phyloP scores from a whole-genome alignment of 352 stramenopile species.

The Globisporangium heterothallicum region DNA sequence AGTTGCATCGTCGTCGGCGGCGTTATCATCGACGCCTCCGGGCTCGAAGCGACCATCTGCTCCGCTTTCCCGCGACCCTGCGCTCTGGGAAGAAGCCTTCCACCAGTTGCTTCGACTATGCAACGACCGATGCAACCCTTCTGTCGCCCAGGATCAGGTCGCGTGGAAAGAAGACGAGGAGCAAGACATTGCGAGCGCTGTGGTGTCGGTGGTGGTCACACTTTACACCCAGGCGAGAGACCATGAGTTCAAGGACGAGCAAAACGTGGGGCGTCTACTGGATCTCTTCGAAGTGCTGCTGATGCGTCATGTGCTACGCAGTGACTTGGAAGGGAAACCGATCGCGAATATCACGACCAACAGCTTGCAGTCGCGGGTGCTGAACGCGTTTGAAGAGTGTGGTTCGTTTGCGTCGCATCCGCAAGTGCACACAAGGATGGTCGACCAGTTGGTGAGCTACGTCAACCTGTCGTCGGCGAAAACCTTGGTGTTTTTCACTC shows the following conservation, averaged over 20 bases:
- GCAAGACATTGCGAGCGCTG: slow-evolving; percentile 70
- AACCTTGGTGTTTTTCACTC: slow-evolving; percentile 72
- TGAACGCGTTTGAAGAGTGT: slow-evolving; percentile 84
- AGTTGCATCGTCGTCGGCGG: slow-evolving; percentile 20
- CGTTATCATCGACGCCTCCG: background rate
- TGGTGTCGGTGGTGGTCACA: slow-evolving; percentile 70
- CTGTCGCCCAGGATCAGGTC: slow-evolving; percentile 9
- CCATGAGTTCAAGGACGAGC: slow-evolving; percentile 62
- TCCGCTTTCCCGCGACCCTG: slow-evolving; percentile 33
- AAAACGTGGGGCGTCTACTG: slow-evolving; percentile 59
- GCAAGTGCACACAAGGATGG: slow-evolving; percentile 49
- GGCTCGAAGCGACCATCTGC: slow-evolving; percentile 15
- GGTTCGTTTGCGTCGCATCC: slow-evolving; percentile 58
- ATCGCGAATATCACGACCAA: slow-evolving; percentile 73
- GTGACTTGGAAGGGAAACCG: slow-evolving; percentile 19
- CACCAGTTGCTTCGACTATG: slow-evolving; percentile 50
- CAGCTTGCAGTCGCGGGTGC: slow-evolving; percentile 72
- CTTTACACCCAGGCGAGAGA: slow-evolving; percentile 73
- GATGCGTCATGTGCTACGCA: slow-evolving; percentile 58
- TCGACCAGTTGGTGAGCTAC: slow-evolving; percentile 71
- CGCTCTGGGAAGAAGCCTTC: slow-evolving; percentile 70
- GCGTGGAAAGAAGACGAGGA: slow-evolving; percentile 69
- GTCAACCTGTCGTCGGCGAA: slow-evolving; percentile 35
- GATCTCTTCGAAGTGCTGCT: slow-evolving; percentile 58
- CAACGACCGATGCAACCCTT: slow-evolving; percentile 32